Base-by-base conservation (phyloP, 805 yeast species). In the Saccharomyces paradoxus region DNA sequence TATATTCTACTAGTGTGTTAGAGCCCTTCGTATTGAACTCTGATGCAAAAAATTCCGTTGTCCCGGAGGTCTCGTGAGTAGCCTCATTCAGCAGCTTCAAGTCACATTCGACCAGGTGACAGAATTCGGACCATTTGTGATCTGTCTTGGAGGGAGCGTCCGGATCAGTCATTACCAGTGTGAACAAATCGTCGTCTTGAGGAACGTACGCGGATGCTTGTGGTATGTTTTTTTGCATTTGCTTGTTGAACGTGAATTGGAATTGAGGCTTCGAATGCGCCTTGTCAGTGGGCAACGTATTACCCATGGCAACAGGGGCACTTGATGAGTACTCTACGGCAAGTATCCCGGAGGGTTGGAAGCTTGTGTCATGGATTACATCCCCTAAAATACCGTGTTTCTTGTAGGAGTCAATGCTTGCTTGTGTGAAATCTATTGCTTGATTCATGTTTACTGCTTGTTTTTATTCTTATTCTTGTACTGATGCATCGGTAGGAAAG, bases 111-210 rank as follows among this genome's bases (percentile, higher is more conserved):
- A 90, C 74, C 77, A 81, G 88, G 72, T 90, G 97, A 53, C 86
- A 82, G 68, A 76, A 90, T 70, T 90, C 96, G 2, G 94, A 84
- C 95, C 96, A 89, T 67, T 83, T 88, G 65, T 84, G 82, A 68
- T 90, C 96, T 2, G 80, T 77, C 61, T 82, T 79, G 3, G 90
- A 80, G 13, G 97, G 97, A 7, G 97, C 97, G 74, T 90, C 97
- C 1, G 97, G 97, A 70, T 90, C 97, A 7, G 97, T 91, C 60
- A 90, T 61, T 2, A 87, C 87, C 60, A 91, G 72, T 10, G 94
- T 82, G 72, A 86, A 90, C 51, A 77, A 85, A 41, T 74, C 72
- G 27, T 53, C 52, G 13, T 55, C 53, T 9, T 37, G 44, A 4
- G 44, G 44, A 21, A 37, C 44, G 24, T 37, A 37, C 22, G 22